These are phyloP conservation scores for Blastobotrys elegans DNA, from an alignment of 1,139 yeast species.

Conservation along the genomic window DNA sequence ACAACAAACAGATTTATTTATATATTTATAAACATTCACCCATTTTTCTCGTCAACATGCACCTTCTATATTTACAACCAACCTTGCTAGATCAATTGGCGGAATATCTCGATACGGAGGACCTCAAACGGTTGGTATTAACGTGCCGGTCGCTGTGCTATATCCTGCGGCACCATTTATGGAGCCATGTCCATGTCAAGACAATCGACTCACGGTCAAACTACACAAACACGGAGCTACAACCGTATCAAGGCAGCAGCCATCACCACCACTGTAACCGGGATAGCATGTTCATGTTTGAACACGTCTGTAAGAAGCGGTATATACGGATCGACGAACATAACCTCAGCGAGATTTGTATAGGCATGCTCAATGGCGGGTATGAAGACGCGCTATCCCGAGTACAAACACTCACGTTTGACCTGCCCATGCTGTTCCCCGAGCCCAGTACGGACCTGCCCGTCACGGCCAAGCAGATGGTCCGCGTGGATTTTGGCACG, in stretches of 20 bases:
- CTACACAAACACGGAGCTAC: conserved; percentile 10
- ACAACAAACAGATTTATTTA: no score
- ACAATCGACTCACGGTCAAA: conserved; percentile 8
- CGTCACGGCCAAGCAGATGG: conserved; percentile 7
- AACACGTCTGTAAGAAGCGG: conserved; percentile 10
- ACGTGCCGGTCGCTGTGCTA: conserved; percentile 11
- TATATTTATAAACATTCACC: no score
- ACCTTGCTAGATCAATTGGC: conserved; percentile 6
- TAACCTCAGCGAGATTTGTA: conserved; percentile 12
- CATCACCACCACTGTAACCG: not conserved
- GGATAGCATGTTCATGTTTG: conserved; percentile 3
- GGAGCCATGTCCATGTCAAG: conserved; percentile 13
- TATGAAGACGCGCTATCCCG: conserved; percentile 13
- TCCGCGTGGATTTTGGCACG: conserved; percentile 11
- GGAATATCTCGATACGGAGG: conserved; percentile 8
- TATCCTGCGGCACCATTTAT: conserved; percentile 10
- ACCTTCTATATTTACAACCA: conserved; percentile 5
- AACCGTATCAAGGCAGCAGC: conserved; percentile 8
- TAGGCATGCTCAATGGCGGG: conserved; percentile 6
- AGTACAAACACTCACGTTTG: conserved; percentile 9
- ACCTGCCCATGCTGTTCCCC: conserved; percentile 11
- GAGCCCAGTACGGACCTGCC: conserved; percentile 5
- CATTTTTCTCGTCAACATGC: no score
- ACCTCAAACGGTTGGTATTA: conserved; percentile 5
- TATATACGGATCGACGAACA: conserved; percentile 12